phyloP scores from a whole-genome alignment of 495 filamentous ascomycete genomes.

The Niebla homalea region DNA sequence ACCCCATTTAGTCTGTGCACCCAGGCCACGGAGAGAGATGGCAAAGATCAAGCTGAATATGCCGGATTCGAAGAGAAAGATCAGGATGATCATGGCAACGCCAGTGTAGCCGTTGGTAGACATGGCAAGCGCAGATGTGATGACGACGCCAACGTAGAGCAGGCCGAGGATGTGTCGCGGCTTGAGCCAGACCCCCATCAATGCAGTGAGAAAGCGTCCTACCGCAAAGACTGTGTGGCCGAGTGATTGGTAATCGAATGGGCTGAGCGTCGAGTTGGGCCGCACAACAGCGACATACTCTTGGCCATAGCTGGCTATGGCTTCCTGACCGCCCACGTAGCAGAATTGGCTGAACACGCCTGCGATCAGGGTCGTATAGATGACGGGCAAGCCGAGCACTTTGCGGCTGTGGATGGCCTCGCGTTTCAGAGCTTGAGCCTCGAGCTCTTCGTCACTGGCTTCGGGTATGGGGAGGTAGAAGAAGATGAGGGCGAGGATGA shows the following conservation, averaged over 20 bases:
- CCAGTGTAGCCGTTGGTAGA: constrained; percentile 32
- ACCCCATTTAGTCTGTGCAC: constrained; percentile 45
- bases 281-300: constrained; percentile 27
- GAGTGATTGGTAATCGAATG: constrained; percentile 37
- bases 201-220: constrained; percentile 48
- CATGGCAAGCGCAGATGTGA: constrained; percentile 43
- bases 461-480: constrained; percentile 56
- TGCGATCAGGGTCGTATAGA: constrained; percentile 43
- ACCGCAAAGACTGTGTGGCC: constrained; percentile 48
- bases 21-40: constrained; percentile 46
- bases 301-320: constrained; percentile 33
- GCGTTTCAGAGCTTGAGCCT: constrained; percentile 39
- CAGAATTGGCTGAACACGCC: constrained; percentile 48
- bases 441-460: constrained; percentile 50
- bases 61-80: constrained; percentile 49
- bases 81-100: constrained; percentile 37
- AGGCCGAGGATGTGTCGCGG: constrained; percentile 49
- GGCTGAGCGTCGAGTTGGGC: constrained; percentile 17
- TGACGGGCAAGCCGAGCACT: constrained; percentile 29
- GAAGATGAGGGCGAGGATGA: constrained; percentile 49
- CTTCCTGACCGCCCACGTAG: constrained; percentile 56
- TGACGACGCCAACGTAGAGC: constrained; percentile 40
- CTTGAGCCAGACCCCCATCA: constrained; percentile 41
- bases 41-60: constrained; percentile 52
- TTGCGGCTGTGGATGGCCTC: constrained; percentile 36